A percentile compares a stretch with the other conserved stretches of the same genome.
phyloP scores from a whole-genome alignment of 225 moss, liverwort and hornwort species.

The Marchantia polymorpha region DNA sequence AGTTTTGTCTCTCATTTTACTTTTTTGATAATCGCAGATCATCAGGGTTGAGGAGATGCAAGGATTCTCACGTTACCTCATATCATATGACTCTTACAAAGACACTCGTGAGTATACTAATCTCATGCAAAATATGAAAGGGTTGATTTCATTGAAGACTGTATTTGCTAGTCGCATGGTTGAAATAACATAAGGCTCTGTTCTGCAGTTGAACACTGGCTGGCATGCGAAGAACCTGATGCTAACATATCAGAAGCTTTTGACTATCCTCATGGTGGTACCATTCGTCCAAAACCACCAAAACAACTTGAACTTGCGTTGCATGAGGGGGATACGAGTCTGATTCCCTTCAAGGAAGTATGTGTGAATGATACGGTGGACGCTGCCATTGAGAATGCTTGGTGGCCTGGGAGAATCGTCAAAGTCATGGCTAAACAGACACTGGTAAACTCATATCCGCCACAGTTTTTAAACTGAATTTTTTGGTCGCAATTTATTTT shows the following conservation, averaged over 20 bases:
- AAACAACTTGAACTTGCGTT: slow-evolving; percentile 43
- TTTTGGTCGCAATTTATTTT: background rate
- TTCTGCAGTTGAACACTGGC: slow-evolving; percentile 37
- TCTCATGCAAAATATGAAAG: no score
- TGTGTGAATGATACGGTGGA: slow-evolving; percentile 39
- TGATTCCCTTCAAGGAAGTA: slow-evolving; percentile 43
- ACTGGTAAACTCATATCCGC: slow-evolving; percentile 19
- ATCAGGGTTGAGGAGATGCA: slow-evolving; percentile 31
- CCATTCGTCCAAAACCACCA: slow-evolving; percentile 44
- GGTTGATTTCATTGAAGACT: background rate
- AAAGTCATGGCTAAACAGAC: slow-evolving; percentile 20
- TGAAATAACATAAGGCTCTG: background rate
- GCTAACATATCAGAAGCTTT: slow-evolving; percentile 18
- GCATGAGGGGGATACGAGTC: slow-evolving; percentile 29
- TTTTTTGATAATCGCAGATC: slow-evolving; percentile 25
- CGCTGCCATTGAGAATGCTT: slow-evolving; percentile 34
- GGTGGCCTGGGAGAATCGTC: slow-evolving; percentile 46
- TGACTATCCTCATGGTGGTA: slow-evolving; percentile 28
- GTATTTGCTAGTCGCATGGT: background rate
- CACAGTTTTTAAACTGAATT: background rate
- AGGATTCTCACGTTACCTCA: slow-evolving; percentile 32
- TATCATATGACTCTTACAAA: slow-evolving; percentile 37
- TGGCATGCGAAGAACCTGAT: slow-evolving; percentile 39
- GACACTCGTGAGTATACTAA: slow-evolving; percentile 29
- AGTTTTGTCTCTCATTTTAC: background rate